phyloP scores from a whole-genome alignment of 192 early-diverging fungal species.

The Backusella morwellensis region DNA sequence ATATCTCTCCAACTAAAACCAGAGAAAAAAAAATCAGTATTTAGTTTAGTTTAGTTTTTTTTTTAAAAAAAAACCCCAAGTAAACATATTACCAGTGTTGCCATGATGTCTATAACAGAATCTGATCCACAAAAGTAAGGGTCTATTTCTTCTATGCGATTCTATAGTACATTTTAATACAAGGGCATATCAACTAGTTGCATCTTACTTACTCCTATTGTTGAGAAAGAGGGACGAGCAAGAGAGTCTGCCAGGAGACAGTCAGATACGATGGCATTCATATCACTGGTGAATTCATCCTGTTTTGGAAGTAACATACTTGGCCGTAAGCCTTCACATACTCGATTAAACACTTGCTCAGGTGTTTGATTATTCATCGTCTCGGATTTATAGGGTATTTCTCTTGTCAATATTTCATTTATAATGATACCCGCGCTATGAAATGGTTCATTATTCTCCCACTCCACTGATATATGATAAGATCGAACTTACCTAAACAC shows the following conservation, averaged over 20 bases:
- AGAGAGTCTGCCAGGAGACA: neutral
- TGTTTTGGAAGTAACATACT: neutral
- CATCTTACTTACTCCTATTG: constrained; percentile 6
- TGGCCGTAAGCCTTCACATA: neutral
- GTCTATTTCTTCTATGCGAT: constrained; percentile 9
- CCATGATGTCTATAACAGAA: constrained; percentile 37
- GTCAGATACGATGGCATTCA: constrained; percentile 5
- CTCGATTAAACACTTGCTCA: neutral
- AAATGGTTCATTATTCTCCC: constrained; percentile 11
- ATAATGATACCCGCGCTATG: constrained; percentile 43
- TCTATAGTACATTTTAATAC: constrained; percentile 8
- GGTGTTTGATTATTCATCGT: neutral
- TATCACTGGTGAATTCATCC: neutral
- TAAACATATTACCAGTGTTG: constrained; percentile 29
- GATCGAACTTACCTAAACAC: constrained; percentile 29
- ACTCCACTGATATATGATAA: neutral
- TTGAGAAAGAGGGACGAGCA: constrained; percentile 11
- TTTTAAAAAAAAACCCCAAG: no score
- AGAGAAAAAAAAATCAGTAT: no score
- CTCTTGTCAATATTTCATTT: constrained; percentile 45
- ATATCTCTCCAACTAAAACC: constrained; percentile 37
- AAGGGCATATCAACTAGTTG: neutral
- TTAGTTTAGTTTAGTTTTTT: no score
- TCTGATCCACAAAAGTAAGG: neutral
- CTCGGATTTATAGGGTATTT: constrained; percentile 33